Conservation (phyloP, 805 yeast species). For the Yarrowia yakushimensis region DNA sequence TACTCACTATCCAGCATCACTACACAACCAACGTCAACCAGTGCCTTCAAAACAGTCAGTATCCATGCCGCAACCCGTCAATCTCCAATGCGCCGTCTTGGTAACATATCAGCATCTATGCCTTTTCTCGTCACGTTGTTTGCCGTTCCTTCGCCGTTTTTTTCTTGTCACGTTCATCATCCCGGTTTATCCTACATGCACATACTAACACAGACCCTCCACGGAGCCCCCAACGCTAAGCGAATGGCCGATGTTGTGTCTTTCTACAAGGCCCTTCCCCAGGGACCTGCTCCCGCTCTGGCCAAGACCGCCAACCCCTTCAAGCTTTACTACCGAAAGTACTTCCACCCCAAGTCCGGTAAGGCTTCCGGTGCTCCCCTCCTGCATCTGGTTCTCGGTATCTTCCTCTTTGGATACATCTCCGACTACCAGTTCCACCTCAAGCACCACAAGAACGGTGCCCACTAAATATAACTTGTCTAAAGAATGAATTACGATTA, state of each 20-base stretch:
- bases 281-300: slow-evolving; percentile 75
- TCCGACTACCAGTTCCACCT: slow-evolving; percentile 91
- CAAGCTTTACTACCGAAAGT: slow-evolving; percentile 71
- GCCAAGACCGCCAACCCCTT: slow-evolving; percentile 46
- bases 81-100: too few species aligned
- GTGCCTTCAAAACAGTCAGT: too few species aligned
- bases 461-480: slow-evolving; percentile 16
- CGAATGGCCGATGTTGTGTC: slow-evolving; percentile 93
- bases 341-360: slow-evolving; percentile 62
- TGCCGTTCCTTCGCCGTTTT: too few species aligned
- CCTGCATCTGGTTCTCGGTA: slow-evolving; percentile 64
- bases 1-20: too few species aligned
- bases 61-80: too few species aligned
- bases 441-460: slow-evolving; percentile 29
- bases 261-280: slow-evolving; percentile 94
- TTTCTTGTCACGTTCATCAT: too few species aligned
- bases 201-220: slow-evolving; percentile 65
- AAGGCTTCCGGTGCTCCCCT: slow-evolving; percentile 76
- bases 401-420: slow-evolving; percentile 78
- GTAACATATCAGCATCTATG: too few species aligned
- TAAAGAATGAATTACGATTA: slow-evolving; percentile 22
- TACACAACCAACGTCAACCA: too few species aligned
- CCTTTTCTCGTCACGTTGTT: too few species aligned
- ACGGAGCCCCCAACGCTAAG: slow-evolving; percentile 94
- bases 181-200: too few species aligned